Evolutionary conservation across 2,329 filamentous ascomycete genomes (phyloP), one percentile per base, ranked within the genome.

Genomic region (Fusarium solani-melongenae): DNA sequence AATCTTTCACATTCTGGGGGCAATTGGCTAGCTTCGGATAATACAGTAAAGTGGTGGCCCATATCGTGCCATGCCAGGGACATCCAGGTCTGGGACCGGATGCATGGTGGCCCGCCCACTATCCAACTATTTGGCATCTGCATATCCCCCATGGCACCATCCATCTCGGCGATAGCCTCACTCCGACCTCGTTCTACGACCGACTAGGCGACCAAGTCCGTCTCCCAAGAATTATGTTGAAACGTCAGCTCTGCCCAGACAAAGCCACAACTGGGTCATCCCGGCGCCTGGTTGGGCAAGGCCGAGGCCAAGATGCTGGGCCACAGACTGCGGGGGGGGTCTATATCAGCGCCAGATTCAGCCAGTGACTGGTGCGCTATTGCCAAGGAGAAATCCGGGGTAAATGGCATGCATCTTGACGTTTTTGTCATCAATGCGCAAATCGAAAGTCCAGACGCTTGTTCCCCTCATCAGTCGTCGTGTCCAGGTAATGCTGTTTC

Each of bases 11-110:
- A 10, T 24, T 58, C 61, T 57, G 38, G 29, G 41, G 64, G n/a
- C 39, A 27, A 62, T 67, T 77, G 73, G 75, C 73, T 75, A 41
- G 62, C 69, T 56, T 70, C 41, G 65, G 57, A 59, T 60, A 62
- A 49, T 51, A 49, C 38, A 34, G 51, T 15, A 24, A 22, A 46
- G 41, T 1, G 41, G 41, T 34, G 51, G 62, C 61, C 63, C 46
- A 62, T 46, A 51, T 53, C 46, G 46, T 53, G 41, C 58, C 36
- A 66, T 76, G 59, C 46, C 62, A 64, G 72, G 57, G 64, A 70
- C 46, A 53, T 63, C 53, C 53, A 46, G 57, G 66, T 67, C 62
- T 64, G 62, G 71, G 27, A 70, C 67, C 72, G 72, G 71, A 41
- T 73, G 64, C 29, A 34, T 46, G 27, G 49, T n/a, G 46, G 51